Base-by-base conservation (phyloP, 129 eudicot genomes). In the Flaveria brownii region DNA sequence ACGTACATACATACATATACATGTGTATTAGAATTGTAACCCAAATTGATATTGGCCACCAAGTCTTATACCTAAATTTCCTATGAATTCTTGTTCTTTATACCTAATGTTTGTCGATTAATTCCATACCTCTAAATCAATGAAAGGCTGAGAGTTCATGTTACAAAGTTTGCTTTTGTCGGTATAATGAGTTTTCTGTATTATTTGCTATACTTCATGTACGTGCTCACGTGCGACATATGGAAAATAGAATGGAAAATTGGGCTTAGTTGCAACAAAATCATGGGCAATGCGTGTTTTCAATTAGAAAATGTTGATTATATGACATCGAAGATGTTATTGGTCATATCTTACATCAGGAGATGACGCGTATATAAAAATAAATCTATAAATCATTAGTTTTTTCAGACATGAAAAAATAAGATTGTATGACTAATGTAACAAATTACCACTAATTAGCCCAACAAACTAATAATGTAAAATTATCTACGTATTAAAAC, bases 221-320 rank as follows among this genome's bases (percentile, higher is more conserved):
- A 69, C 17, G 75, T 17, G 43, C 61, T 16, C 81, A 77, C 76
- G 57, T 52, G 70, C 33, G 60, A 57, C 30, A 30, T 55, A 42
- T 26, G 36, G 59, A 5, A 54, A 68, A 69, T 39, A 20, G 59
- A 68, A 28, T 23, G 46, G 17, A 55, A 77, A 66, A 45, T 30
- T 56, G 59, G 56, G 69, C 5, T 68, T 68, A 26, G 69, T 17
- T 78, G 76, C 70, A 78, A 78, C 70, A 57, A 57, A 68, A 18
- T 63, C 59, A 77, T 68, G 62, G 23, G 56, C 11, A n/a, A 43
- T 55, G 26, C 68, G 68, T 77, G 68, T 28, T 77, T 77, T 69
- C 74, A 25, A 41, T 23, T 25, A 8, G 64, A 45, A 77, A 15
- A 12, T 61, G 22, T 22, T 68, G 23, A 67, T 52, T 77, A 22